phyloP scores from a whole-genome alignment of 2,329 filamentous ascomycete genomes.

The Hortaea sp. region DNA sequence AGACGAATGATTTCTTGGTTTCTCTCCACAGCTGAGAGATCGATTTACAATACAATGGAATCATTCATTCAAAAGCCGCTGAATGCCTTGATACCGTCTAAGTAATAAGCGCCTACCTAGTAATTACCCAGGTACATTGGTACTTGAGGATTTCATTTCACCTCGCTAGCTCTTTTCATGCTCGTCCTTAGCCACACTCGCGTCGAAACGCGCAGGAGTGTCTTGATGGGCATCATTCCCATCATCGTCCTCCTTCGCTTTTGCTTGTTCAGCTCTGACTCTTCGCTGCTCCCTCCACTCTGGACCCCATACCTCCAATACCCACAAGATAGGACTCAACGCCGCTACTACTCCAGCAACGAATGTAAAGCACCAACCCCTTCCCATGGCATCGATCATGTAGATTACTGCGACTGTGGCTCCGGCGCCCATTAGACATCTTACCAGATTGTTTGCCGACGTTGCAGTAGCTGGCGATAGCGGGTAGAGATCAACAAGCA shows the following conservation, averaged over 20 bases:
- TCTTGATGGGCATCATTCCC: background rate
- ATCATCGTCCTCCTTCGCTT: constrained; percentile 1
- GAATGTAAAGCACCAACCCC: constrained; percentile 39
- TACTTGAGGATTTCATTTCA: too few relatives aligned
- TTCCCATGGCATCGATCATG: constrained; percentile 32
- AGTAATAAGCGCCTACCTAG: too few relatives aligned
- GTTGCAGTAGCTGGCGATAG: constrained; percentile 31
- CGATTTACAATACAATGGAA: too few relatives aligned
- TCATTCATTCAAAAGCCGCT: too few relatives aligned
- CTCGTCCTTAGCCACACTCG: too few relatives aligned
- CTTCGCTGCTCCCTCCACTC: constrained; percentile 30
- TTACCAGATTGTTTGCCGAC: constrained; percentile 26
- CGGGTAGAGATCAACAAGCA: constrained; percentile 34
- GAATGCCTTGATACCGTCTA: too few relatives aligned
- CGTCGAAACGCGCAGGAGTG: too few relatives aligned
- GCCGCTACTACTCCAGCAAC: constrained; percentile 30
- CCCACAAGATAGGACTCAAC: constrained; percentile 32
- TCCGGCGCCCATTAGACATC: constrained; percentile 29
- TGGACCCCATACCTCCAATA: constrained; percentile 32
- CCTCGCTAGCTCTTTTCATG: too few relatives aligned
- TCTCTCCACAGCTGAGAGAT: too few relatives aligned
- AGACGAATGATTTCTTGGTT: too few relatives aligned
- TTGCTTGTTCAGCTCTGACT: constrained; percentile 5
- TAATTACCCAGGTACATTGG: too few relatives aligned
- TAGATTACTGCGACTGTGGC: constrained; percentile 30